A percentile compares a stretch with the other conserved stretches of the same genome.
Evolutionary conservation across 2,329 filamentous ascomycete genomes (phyloP).

Genomic region (Saccharata proteae): DNA sequence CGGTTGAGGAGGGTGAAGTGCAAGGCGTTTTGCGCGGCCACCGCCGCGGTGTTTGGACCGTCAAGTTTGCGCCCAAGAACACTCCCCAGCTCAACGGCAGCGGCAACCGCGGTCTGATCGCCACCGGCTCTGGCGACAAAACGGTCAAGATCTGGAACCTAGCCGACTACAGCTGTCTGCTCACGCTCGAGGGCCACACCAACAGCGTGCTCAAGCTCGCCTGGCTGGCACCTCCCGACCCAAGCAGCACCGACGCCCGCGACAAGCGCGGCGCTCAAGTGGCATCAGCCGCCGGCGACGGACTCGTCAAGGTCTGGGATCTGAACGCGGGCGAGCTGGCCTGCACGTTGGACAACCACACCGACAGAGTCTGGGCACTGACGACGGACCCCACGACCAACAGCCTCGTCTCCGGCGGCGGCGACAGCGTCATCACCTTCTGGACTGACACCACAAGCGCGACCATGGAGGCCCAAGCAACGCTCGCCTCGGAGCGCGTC

Average conservation of each 20-base stretch:
- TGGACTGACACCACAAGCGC: slow-evolving; percentile 85
- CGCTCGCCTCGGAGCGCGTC: slow-evolving; percentile 64
- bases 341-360: slow-evolving; percentile 90
- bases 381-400: slow-evolving; percentile 52
- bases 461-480: slow-evolving; percentile 62
- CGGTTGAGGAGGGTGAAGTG: slow-evolving; percentile 75
- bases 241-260: slow-evolving; percentile 20
- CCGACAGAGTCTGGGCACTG: slow-evolving; percentile 88
- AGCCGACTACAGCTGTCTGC: slow-evolving; percentile 78
- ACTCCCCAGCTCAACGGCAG: slow-evolving; percentile 50
- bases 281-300: slow-evolving; percentile 83
- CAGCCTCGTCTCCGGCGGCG: slow-evolving; percentile 77
- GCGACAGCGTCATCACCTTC: slow-evolving; percentile 86
- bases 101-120: slow-evolving; percentile 62
- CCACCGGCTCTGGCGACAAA: slow-evolving; percentile 92
- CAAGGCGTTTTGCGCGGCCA: slow-evolving; percentile 87
- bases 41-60: slow-evolving; percentile 89
- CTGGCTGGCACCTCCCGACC: slow-evolving; percentile 65
- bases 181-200: slow-evolving; percentile 92
- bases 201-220: slow-evolving; percentile 90
- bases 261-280: slow-evolving; percentile 55
- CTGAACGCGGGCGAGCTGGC: slow-evolving; percentile 72
- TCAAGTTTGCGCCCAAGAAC: slow-evolving; percentile 72
- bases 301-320: slow-evolving; percentile 94
- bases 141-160: slow-evolving; percentile 93